These are phyloP conservation scores for Calonectria leucothoes DNA, from an alignment of 2,329 filamentous ascomycete genomes.

Conservation along the genomic window DNA sequence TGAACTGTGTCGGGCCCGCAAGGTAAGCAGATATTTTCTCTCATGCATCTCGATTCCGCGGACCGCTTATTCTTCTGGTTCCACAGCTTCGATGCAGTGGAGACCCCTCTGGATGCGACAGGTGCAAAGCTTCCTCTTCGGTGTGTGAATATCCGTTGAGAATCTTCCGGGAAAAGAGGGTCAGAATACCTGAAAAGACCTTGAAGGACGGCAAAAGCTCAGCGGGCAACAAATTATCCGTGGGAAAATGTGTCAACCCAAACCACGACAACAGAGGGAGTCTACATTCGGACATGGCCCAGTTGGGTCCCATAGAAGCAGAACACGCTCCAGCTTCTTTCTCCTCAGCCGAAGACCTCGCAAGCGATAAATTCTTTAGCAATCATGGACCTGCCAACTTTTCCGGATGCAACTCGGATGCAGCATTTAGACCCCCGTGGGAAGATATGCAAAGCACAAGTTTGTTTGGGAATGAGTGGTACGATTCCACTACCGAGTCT, in stretches of 20 bases:
- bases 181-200: neutral
- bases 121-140: neutral
- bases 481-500: neutral
- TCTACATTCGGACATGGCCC: neutral
- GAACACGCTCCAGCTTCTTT: neutral
- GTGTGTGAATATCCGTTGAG: neutral
- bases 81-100: neutral
- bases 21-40: neutral
- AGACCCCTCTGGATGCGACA: neutral
- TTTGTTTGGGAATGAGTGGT: neutral
- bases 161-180: neutral
- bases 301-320: neutral
- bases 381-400: neutral
- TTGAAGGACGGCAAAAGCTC: neutral
- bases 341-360: neutral
- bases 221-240: too few species aligned
- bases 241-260: neutral
- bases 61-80: neutral
- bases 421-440: neutral
- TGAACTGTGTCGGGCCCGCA: neutral
- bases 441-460: neutral
- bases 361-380: neutral
- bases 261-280: neutral
- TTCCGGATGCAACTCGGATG: neutral
- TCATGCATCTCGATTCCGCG: neutral